Evolutionary conservation across 2,329 filamentous ascomycete species (phyloP).

Genomic region (Scedosporium minutisporum): DNA sequence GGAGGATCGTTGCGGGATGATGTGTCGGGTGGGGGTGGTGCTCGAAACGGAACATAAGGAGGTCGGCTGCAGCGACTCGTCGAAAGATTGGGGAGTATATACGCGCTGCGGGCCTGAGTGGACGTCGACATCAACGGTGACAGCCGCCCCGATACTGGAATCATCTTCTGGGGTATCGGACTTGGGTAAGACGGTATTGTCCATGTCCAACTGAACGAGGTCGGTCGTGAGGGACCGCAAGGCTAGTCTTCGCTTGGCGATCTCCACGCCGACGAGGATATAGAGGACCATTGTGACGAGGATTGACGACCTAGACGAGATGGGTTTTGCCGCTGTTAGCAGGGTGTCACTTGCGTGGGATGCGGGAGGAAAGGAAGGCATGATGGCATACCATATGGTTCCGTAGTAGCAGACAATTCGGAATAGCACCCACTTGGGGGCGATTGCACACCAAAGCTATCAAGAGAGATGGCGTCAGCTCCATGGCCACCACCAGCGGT

Average conservation of each 20-base stretch:
- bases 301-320: background rate
- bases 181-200: background rate
- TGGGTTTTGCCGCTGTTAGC: background rate
- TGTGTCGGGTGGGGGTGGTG: background rate
- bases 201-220: background rate
- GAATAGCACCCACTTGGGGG: conserved; percentile 2
- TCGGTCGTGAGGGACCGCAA: background rate
- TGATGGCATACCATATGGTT: background rate
- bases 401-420: background rate
- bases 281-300: conserved; percentile 1
- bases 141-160: background rate
- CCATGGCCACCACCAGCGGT: background rate
- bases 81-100: background rate
- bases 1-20: background rate
- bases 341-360: background rate
- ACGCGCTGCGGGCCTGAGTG: background rate
- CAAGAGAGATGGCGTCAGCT: background rate
- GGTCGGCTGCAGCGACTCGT: conserved; percentile 1
- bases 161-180: background rate
- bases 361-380: background rate
- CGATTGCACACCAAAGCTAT: conserved; percentile 2
- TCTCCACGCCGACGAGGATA: background rate
- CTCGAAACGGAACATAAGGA: background rate
- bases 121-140: background rate
- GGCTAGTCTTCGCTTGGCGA: background rate